These are phyloP conservation scores for Colletotrichum caudatum DNA, from an alignment of 2,329 filamentous ascomycete species.

Conservation along the genomic window DNA sequence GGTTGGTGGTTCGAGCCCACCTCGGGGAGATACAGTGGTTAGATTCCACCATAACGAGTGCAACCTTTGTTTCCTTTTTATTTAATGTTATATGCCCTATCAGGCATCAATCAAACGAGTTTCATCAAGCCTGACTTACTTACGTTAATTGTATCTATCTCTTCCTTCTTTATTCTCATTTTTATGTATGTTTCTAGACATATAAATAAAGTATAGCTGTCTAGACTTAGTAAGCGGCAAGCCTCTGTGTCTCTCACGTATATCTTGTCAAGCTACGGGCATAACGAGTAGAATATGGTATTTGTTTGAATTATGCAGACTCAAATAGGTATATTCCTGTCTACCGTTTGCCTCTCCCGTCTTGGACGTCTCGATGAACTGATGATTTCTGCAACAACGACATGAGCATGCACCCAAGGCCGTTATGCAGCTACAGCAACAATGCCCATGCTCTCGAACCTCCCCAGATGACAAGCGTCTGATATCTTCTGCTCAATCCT, in stretches of 20 bases:
- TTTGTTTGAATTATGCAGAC: neutral
- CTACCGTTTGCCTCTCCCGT: neutral
- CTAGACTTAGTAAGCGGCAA: neutral
- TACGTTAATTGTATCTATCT: neutral
- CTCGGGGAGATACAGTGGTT: constrained; percentile 33
- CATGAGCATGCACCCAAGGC: neutral
- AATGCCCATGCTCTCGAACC: neutral
- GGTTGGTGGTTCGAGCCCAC: constrained; percentile 42
- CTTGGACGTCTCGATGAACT: neutral
- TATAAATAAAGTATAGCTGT: too few species aligned
- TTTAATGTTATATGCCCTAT: neutral
- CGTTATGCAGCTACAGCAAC: neutral
- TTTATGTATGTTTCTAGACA: neutral
- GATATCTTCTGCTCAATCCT: neutral
- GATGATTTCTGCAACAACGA: too few species aligned
- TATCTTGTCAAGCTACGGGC: neutral
- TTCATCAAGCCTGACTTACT: neutral
- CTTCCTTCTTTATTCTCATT: neutral
- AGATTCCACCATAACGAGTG: neutral
- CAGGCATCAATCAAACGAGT: neutral
- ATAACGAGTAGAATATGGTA: neutral
- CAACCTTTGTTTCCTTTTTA: accelerated
- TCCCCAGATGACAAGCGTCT: neutral
- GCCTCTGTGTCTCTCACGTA: neutral
- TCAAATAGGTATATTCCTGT: neutral